A percentile compares a stretch with the other conserved stretches of the same genome.
Evolutionary conservation across 2,329 filamentous ascomycete species (phyloP).

Genomic region (Colletotrichum tofieldiae): DNA sequence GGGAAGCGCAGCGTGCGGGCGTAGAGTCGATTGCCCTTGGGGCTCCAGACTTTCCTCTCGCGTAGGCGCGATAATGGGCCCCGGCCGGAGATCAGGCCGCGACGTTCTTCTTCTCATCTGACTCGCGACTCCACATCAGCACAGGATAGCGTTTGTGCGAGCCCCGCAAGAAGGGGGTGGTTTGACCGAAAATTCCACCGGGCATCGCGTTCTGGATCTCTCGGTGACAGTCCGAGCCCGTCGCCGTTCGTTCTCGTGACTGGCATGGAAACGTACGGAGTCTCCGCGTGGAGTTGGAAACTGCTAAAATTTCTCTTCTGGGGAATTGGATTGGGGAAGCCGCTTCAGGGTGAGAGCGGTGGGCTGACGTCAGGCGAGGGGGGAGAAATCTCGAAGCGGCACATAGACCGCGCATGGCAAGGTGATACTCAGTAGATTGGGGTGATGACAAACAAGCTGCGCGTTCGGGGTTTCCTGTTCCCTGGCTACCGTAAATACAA

Average conservation of each 20-base stretch:
- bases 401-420: constrained; percentile 1
- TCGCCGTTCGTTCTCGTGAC: constrained; percentile 12
- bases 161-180: constrained; percentile 9
- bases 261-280: constrained; percentile 7
- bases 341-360: not conserved
- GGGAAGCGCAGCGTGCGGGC: constrained; percentile 7
- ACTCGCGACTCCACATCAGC: constrained; percentile 19
- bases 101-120: constrained; percentile 9
- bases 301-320: not conserved
- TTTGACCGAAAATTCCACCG: constrained; percentile 24
- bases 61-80: constrained; percentile 16
- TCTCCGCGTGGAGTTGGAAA: constrained; percentile 1
- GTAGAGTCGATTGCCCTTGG: constrained; percentile 5
- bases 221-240: constrained; percentile 22
- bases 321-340: constrained; percentile 11
- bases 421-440: not conserved
- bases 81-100: constrained; percentile 1
- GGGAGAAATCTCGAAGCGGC: not conserved
- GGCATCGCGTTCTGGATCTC: constrained; percentile 7
- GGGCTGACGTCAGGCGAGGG: constrained; percentile 11
- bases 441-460: not conserved
- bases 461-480: not conserved
- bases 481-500: not conserved
- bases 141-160: constrained; percentile 12
- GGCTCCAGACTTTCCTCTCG: constrained; percentile 18